A percentile compares a stretch with the other conserved stretches of the same genome.
Evolutionary conservation across 192 early-diverging fungal genomes (phyloP).

Genomic region (Coemansia umbellata): DNA sequence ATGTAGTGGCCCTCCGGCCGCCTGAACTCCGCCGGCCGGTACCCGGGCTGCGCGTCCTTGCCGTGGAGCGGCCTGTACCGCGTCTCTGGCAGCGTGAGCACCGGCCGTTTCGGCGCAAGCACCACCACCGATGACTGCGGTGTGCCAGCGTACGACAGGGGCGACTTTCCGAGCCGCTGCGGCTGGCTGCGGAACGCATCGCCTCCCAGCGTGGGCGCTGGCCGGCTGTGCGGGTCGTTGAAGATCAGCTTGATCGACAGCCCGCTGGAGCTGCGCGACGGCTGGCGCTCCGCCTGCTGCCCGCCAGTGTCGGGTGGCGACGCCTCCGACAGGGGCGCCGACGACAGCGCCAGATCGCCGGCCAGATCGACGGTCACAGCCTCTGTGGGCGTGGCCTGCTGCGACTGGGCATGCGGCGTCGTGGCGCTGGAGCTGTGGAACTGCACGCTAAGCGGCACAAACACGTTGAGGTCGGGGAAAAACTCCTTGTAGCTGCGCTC

Average conservation of each 20-base stretch:
- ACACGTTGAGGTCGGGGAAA: slow-evolving; percentile 72
- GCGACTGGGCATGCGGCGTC: neutral
- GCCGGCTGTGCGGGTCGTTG: slow-evolving; percentile 17
- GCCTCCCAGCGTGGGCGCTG: neutral
- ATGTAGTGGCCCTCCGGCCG: slow-evolving; percentile 71
- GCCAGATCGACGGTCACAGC: neutral
- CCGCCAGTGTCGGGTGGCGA: neutral
- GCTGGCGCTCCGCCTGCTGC: neutral
- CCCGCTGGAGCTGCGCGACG: slow-evolving; percentile 28
- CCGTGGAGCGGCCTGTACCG: slow-evolving; percentile 15
- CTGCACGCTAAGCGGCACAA: slow-evolving; percentile 11
- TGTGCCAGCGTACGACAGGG: slow-evolving; percentile 28
- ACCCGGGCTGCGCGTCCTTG: neutral
- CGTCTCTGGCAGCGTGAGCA: slow-evolving; percentile 30
- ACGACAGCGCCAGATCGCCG: neutral
- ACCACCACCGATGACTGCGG: slow-evolving; percentile 45
- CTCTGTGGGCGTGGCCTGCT: neutral
- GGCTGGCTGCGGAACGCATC: neutral
- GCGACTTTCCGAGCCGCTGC: slow-evolving; percentile 25
- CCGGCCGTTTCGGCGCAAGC: slow-evolving; percentile 45
- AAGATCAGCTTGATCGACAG: slow-evolving; percentile 32
- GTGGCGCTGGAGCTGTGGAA: neutral
- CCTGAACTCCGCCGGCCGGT: slow-evolving; percentile 34
- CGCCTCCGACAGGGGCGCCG: neutral
- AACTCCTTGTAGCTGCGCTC: slow-evolving; percentile 78